phyloP scores from a whole-genome alignment of 2,329 filamentous ascomycete genomes.

The Aspergillus sojae region DNA sequence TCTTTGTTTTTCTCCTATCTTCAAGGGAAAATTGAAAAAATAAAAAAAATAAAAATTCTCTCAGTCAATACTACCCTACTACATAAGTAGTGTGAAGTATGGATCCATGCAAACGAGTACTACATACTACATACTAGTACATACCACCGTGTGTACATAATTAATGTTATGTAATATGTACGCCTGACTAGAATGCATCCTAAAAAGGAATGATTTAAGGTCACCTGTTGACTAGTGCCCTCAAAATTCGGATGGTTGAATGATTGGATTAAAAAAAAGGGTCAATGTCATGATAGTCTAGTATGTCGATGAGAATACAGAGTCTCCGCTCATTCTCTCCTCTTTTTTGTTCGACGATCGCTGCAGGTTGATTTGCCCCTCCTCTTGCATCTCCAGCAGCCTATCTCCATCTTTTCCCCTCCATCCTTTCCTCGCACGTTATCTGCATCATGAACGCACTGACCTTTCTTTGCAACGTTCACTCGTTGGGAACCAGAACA shows the following conservation, averaged over 20 bases:
- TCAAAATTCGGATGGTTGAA: neutral
- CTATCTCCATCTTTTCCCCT: slow-evolving; percentile 21
- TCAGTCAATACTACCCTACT: neutral
- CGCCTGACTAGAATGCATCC: neutral
- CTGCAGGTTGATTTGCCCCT: slow-evolving; percentile 13
- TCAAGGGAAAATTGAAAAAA: neutral
- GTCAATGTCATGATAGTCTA: neutral
- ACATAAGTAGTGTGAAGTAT: neutral
- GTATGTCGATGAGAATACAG: neutral
- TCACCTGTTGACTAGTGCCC: neutral
- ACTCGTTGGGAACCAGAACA: neutral
- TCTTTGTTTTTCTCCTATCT: neutral
- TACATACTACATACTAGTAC: neutral
- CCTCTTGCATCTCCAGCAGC: slow-evolving; percentile 8
- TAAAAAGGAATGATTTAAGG: neutral
- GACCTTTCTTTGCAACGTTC: slow-evolving; percentile 12
- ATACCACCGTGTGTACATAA: neutral
- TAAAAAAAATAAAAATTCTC: neutral
- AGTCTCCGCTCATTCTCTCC: neutral
- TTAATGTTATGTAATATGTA: slow-evolving; percentile 2
- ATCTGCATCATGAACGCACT: slow-evolving; percentile 21
- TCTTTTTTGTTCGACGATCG: slow-evolving; percentile 5
- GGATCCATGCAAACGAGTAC: neutral
- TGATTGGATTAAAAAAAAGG: neutral
- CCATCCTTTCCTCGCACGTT: slow-evolving; percentile 19